A percentile compares a stretch with the other conserved stretches of the same genome.
Evolutionary conservation across 108 stramenopile genomes (phyloP).

Genomic region (Nitzschia palea): DNA sequence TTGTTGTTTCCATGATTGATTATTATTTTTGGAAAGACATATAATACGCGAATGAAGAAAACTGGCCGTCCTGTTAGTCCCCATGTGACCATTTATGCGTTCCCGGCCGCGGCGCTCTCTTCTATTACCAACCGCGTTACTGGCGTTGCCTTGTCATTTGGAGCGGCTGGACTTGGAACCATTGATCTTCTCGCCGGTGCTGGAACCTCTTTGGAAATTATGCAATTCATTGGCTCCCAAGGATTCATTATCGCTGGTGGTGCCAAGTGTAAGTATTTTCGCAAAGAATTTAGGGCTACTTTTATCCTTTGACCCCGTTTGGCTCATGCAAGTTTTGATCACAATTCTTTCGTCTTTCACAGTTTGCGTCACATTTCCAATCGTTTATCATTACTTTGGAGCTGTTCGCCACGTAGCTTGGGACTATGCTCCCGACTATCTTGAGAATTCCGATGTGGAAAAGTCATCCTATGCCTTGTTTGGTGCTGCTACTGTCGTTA

Average conservation of each 20-base stretch:
- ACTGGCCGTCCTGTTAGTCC: constrained; percentile 92
- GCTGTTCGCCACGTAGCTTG: constrained; percentile 82
- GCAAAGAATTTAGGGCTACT: too few relatives aligned
- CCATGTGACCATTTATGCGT: constrained; percentile 94
- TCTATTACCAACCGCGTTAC: constrained; percentile 95
- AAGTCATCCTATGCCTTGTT: constrained; percentile 67
- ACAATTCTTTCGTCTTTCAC: not conserved
- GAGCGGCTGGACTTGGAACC: constrained; percentile 75
- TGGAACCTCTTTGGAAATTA: constrained; percentile 71
- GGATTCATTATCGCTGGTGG: constrained; percentile 56
- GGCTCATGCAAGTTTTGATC: not conserved
- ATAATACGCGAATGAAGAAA: constrained; percentile 74
- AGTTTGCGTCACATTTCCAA: constrained; percentile 83
- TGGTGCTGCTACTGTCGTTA: constrained; percentile 55
- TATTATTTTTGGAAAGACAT: constrained; percentile 64
- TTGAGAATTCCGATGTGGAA: constrained; percentile 71
- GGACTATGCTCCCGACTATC: constrained; percentile 66
- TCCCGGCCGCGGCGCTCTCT: constrained; percentile 84
- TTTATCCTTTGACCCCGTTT: too few relatives aligned
- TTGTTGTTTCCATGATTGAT: too few relatives aligned
- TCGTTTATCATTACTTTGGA: constrained; percentile 91
- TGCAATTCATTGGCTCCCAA: constrained; percentile 69
- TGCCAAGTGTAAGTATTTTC: constrained; percentile 59
- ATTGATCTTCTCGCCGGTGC: constrained; percentile 73
- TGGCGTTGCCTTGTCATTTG: constrained; percentile 80